Evolutionary conservation across 1,139 yeast genomes (phyloP).

Genomic region (Saccharomyces hybrid): DNA sequence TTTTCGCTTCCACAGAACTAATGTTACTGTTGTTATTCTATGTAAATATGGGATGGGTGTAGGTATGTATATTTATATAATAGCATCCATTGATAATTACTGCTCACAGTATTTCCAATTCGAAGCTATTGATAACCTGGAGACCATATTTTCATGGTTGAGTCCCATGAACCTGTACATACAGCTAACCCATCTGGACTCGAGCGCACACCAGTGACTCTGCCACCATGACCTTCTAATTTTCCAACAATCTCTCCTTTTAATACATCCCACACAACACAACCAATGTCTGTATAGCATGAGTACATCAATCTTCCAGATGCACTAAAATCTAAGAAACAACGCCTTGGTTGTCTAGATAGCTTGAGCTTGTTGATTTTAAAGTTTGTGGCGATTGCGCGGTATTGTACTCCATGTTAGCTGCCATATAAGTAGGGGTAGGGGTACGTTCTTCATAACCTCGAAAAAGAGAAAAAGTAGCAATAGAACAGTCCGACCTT

Average conservation of each 20-base stretch:
- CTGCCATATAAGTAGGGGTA: conserved; percentile 21
- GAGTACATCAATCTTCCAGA: conserved; percentile 72
- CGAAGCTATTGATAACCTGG: conserved; percentile 27
- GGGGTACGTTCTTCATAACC: conserved; percentile 8
- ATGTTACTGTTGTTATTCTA: background rate
- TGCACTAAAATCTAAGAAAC: conserved; percentile 59
- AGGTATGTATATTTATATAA: background rate
- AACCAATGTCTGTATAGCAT: conserved; percentile 69
- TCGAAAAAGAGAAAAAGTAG: conserved; percentile 39
- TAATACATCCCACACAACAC: conserved; percentile 73
- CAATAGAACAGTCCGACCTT: conserved; percentile 66
- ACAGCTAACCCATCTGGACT: conserved; percentile 71
- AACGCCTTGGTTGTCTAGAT: conserved; percentile 54
- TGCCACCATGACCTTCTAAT: conserved; percentile 49
- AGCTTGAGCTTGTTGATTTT: conserved; percentile 21
- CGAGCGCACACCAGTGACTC: conserved; percentile 55
- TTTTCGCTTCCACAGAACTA: background rate
- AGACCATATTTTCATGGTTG: conserved; percentile 60
- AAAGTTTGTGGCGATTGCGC: conserved; percentile 14
- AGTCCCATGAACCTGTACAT: conserved; percentile 67
- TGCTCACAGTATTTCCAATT: conserved; percentile 1
- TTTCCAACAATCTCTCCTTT: conserved; percentile 59
- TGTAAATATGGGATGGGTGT: background rate
- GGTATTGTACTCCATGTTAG: conserved; percentile 6
- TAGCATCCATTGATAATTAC: background rate